Percentiles rank a stretch among this genome's conserved stretches.
Evolutionary conservation across 2,329 filamentous ascomycete species (phyloP).

Genomic region (Fusarium concolor): DNA sequence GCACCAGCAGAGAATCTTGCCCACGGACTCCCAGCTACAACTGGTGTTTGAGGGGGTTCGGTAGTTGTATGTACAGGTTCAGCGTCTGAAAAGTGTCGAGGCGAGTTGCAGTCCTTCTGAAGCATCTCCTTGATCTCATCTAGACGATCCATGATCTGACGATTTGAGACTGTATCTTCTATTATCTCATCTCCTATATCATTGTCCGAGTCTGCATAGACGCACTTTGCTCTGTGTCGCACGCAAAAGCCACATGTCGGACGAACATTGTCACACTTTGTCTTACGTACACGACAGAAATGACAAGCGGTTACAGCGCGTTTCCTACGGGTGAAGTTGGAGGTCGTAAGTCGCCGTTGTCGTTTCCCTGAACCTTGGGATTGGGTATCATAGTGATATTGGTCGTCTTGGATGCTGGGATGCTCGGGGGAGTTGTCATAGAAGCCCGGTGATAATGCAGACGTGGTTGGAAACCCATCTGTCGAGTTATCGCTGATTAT

Average conservation of each 20-base stretch:
- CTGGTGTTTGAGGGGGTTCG: background rate
- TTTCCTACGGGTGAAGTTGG: conserved; percentile 19
- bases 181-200: background rate
- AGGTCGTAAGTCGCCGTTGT: background rate
- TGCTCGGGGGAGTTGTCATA: background rate
- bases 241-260: conserved; percentile 26
- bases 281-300: conserved; percentile 33
- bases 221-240: conserved; percentile 14
- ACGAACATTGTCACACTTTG: conserved; percentile 29
- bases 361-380: background rate
- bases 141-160: conserved; percentile 1
- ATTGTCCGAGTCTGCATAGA: conserved; percentile 5
- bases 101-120: background rate
- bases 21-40: background rate
- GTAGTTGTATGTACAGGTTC: background rate
- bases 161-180: background rate
- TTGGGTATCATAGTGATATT: background rate
- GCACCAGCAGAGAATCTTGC: background rate
- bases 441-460: background rate
- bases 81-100: background rate
- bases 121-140: conserved; percentile 24
- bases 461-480: background rate
- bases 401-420: background rate
- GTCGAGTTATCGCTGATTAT: background rate
- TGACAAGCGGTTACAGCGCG: conserved; percentile 23